Conservation (phyloP, 257 asterid genomes). For the Agastache rugosa region DNA sequence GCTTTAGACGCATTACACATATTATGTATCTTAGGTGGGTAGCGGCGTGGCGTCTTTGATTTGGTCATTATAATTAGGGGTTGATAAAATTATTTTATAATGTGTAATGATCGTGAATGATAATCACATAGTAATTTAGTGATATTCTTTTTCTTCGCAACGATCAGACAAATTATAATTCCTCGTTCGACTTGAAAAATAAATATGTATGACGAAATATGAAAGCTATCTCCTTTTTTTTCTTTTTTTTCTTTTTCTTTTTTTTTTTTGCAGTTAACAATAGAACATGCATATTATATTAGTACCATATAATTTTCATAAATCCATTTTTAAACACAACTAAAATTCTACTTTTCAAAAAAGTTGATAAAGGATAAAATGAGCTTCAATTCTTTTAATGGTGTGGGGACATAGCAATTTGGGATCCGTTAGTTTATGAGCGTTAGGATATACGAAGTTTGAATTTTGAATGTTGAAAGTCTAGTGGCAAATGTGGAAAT, state of each 20-base stretch:
- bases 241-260: too few species aligned
- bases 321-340: neutral
- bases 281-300: neutral
- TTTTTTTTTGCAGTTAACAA: neutral
- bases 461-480: slow-evolving; percentile 38
- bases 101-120: too few species aligned
- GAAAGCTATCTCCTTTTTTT: too few species aligned
- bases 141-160: too few species aligned
- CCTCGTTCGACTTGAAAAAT: too few species aligned
- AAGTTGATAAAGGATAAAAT: neutral
- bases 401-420: slow-evolving; percentile 38
- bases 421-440: slow-evolving; percentile 38
- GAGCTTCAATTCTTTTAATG: neutral
- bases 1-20: neutral
- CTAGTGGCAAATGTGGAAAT: slow-evolving; percentile 32
- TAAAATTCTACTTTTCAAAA: neutral
- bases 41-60: neutral
- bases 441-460: slow-evolving; percentile 29
- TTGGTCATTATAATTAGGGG: neutral
- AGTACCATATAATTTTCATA: neutral
- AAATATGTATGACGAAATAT: too few species aligned
- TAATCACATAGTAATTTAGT: too few species aligned
- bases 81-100: neutral
- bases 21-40: neutral
- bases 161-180: too few species aligned